Evolutionary conservation across 345 rosid genomes (phyloP), one percentile per base, ranked within the genome.

Genomic region (Brassica rapa): DNA sequence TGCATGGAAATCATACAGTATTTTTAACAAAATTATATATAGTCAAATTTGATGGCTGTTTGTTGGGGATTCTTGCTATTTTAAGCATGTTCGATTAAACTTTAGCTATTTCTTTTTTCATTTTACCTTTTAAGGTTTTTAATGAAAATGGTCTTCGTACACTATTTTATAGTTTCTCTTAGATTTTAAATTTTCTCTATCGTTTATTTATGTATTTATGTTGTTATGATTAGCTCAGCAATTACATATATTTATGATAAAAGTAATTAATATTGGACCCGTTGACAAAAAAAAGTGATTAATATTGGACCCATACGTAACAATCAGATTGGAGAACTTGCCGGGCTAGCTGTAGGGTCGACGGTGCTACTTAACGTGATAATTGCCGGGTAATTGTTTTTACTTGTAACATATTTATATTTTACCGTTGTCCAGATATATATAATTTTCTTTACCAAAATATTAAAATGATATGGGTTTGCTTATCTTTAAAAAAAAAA

Each of bases 331-430:
- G 99, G 99, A 59, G 97, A 96, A 61, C 94, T 96, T 33, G 98
- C 98, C 1, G 98, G 98, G 15, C 88, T 96, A 55, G 98, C 98
- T 0, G 86, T 96, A 14, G 99, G 99, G 5, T 74, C 98, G 1
- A 93, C 98, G 4, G 87, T 96, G 43, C 84, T 96, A 10, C 89
- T 96, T 9, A 91, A 96, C 76, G 99, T 96, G 55, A 74, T 93
- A 76, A 84, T 96, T 79, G 88, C 98, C 2, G 99, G 97, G 99
- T 95, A 89, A 62, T 29, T 43, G 57, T 14, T 9, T 25, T n/a
- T 16, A 27, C 7, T 8, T 43, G 12, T 61, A 7, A 46, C 15
- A 39, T 63, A 7, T 62, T 1, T 62, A 15, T 19, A 1, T 33
- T 6, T 21, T 35, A 49, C 8, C 30, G 6, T 6, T 32, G 35